Evolutionary conservation across 2,329 filamentous ascomycete species (phyloP).

Genomic region (Aspergillus melleus): DNA sequence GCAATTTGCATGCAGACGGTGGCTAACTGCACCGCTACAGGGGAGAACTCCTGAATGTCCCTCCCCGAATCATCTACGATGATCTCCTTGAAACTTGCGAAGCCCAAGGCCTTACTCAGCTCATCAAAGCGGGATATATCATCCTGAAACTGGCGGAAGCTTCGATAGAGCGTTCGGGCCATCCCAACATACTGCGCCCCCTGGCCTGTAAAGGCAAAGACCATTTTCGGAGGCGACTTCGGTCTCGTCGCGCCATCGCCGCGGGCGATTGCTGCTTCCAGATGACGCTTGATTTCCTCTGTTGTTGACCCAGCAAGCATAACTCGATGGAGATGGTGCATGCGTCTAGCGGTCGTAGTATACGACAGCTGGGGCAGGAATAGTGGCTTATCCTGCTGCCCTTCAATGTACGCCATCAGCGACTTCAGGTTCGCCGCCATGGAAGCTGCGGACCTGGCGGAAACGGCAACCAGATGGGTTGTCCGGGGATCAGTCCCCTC

Average conservation of each 20-base stretch:
- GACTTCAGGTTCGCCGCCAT: constrained; percentile 58
- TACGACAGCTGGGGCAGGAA: constrained; percentile 57
- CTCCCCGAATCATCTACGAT: constrained; percentile 25
- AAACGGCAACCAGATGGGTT: constrained; percentile 59
- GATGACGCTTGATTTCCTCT: neutral
- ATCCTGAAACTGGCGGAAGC: constrained; percentile 20
- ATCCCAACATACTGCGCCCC: constrained; percentile 30
- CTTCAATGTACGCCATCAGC: constrained; percentile 36
- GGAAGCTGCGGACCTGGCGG: constrained; percentile 46
- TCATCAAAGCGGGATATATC: constrained; percentile 25
- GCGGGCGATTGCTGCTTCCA: neutral
- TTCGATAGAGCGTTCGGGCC: constrained; percentile 32
- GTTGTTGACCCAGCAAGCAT: constrained; percentile 24
- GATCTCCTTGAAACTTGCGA: constrained; percentile 23
- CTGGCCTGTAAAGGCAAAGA: constrained; percentile 43
- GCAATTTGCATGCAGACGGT: constrained; percentile 42
- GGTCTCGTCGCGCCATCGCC: constrained; percentile 38
- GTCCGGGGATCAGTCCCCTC: constrained; percentile 51
- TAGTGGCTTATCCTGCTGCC: neutral
- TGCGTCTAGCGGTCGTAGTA: constrained; percentile 62
- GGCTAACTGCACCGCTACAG: constrained; percentile 38
- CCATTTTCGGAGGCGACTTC: constrained; percentile 20
- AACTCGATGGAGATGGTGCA: constrained; percentile 41
- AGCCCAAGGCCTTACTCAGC: constrained; percentile 22
- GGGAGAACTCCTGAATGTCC: constrained; percentile 36